These are phyloP conservation scores for Marsdenia floribunda DNA, from an alignment of 257 asterid genomes.

Conservation along the genomic window DNA sequence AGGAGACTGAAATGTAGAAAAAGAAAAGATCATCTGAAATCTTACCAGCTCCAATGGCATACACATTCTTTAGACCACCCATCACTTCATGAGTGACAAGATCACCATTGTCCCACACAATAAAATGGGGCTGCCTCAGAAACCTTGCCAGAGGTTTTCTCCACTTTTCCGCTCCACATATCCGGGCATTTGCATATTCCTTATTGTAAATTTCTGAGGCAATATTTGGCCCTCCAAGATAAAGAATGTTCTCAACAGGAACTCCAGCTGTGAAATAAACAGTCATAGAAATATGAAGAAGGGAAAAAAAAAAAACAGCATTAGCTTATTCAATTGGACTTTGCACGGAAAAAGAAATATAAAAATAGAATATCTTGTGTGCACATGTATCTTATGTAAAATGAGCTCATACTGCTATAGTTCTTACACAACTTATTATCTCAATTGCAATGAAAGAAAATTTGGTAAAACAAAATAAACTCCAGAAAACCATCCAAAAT, in stretches of 20 bases:
- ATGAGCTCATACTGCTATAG: not conserved
- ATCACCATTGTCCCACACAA: conserved; percentile 88
- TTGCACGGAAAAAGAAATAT: not conserved
- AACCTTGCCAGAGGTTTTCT: conserved; percentile 75
- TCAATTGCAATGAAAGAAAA: not conserved
- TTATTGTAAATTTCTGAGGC: conserved; percentile 87
- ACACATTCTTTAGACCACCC: conserved; percentile 90
- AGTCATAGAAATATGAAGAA: not conserved
- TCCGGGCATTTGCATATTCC: conserved; percentile 89
- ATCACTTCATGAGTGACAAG: conserved; percentile 88
- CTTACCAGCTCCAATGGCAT: conserved; percentile 88
- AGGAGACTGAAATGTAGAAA: conserved; percentile 5
- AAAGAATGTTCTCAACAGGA: conserved; percentile 76
- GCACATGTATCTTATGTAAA: not conserved
- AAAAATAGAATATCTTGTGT: not conserved
- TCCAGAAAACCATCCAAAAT: not conserved
- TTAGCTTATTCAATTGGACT: not conserved
- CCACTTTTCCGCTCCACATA: conserved; percentile 92
- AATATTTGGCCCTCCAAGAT: conserved; percentile 91
- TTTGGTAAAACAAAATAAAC: not conserved
- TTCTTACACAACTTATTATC: not conserved
- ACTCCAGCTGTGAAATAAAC: conserved; percentile 51
- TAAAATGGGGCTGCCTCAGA: conserved; percentile 87
- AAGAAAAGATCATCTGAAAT: conserved; percentile 1
- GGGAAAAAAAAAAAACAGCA: no score